phyloP scores from a whole-genome alignment of 768 basidiomycete species.

The Galerina marginata region DNA sequence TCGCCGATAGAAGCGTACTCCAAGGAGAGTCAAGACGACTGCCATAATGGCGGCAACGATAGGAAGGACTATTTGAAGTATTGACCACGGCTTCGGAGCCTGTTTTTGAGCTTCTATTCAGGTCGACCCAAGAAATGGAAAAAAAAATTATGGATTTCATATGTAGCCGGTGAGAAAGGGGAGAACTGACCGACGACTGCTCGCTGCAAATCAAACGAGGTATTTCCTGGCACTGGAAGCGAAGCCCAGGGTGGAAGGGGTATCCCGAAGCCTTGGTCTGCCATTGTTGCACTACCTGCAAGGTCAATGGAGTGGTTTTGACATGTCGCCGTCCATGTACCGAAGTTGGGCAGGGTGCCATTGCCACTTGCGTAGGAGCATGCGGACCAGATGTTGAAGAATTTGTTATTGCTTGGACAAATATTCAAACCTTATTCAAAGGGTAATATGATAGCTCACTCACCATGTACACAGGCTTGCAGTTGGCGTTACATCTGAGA shows the following conservation, averaged over 20 bases:
- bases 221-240: conserved; percentile 25
- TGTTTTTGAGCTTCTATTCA: not conserved
- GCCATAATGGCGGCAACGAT: conserved; percentile 20
- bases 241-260: conserved; percentile 23
- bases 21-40: conserved; percentile 16
- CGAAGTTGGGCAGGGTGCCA: conserved; percentile 27
- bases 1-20: conserved; percentile 15
- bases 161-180: not conserved
- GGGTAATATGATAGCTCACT: not conserved
- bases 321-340: conserved; percentile 26
- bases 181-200: conserved; percentile 23
- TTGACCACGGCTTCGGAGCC: conserved; percentile 20
- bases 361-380: conserved; percentile 30
- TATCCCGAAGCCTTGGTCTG: conserved; percentile 15
- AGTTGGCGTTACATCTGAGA: conserved; percentile 14
- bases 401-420: conserved; percentile 34
- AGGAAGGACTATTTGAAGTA: conserved; percentile 25
- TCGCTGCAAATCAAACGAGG: conserved; percentile 25
- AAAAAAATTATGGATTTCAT: not conserved
- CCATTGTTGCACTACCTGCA: conserved; percentile 5
- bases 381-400: conserved; percentile 35
- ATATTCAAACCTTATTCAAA: not conserved
- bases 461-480: conserved; percentile 31
- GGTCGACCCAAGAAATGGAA: not conserved
- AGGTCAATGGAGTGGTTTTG: conserved; percentile 16